Percentiles rank a stretch among this genome's conserved stretches.
Conservation (phyloP, 2,329 filamentous ascomycete species). For the Hymenoscyphus scutula region DNA sequence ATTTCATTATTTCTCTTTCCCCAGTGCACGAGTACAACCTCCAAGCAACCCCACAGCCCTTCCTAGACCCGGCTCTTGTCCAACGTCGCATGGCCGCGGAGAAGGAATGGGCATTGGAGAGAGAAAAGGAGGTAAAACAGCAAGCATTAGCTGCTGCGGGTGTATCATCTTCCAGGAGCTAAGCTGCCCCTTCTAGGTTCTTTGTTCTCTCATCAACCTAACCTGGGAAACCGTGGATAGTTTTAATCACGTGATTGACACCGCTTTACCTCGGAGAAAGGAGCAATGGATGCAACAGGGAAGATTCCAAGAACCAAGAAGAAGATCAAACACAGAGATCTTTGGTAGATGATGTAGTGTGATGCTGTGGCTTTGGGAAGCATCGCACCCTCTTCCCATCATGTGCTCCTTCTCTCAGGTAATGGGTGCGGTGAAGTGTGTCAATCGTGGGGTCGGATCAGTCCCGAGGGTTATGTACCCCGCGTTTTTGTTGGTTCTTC, state of each 20-base stretch:
- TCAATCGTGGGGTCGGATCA: not conserved
- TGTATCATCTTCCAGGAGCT: not conserved
- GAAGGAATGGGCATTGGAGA: slow-evolving; percentile 20
- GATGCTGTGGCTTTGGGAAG: slow-evolving; percentile 1
- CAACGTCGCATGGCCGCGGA: slow-evolving; percentile 21
- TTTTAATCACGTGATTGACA: no score
- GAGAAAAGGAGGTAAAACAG: slow-evolving; percentile 17
- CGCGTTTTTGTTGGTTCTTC: no score
- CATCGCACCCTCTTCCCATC: slow-evolving; percentile 3
- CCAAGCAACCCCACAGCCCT: slow-evolving; percentile 28
- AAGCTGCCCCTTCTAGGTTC: no score
- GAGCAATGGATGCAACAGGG: not conserved
- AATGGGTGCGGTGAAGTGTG: no score
- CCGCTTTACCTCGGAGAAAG: no score
- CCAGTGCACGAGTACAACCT: slow-evolving; percentile 24
- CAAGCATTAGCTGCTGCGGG: not conserved
- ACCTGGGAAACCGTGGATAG: no score
- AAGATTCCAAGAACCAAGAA: not conserved
- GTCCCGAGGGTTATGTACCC: no score
- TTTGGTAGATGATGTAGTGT: not conserved
- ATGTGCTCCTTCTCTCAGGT: slow-evolving; percentile 3
- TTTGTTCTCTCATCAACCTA: no score
- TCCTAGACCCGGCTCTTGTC: slow-evolving; percentile 31
- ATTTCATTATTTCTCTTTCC: not conserved
- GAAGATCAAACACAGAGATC: not conserved